These are phyloP conservation scores for Galeopsis tetrahit DNA, from an alignment of 257 asterid genomes.

Conservation along the genomic window DNA sequence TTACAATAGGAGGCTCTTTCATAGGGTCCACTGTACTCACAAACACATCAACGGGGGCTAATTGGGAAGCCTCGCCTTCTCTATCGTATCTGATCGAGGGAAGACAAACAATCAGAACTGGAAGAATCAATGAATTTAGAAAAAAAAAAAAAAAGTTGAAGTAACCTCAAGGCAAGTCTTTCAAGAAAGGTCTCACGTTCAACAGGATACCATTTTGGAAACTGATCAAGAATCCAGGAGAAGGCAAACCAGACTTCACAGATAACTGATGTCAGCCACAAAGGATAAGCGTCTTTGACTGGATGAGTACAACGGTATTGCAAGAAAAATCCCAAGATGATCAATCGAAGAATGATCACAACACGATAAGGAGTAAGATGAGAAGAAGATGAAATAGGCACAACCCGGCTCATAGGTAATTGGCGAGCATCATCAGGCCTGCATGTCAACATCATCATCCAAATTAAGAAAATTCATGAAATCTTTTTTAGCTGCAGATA, in stretches of 20 bases:
- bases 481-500: too few relatives aligned
- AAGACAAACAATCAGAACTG: constrained; percentile 9
- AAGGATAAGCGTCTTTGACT: constrained; percentile 72
- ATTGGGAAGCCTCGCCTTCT: constrained; percentile 74
- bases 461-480: neutral
- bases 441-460: constrained; percentile 34
- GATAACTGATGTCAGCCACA: constrained; percentile 78
- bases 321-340: constrained; percentile 68
- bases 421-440: constrained; percentile 72
- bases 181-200: constrained; percentile 74
- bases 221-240: constrained; percentile 76
- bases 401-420: constrained; percentile 68
- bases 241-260: constrained; percentile 82
- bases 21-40: constrained; percentile 84
- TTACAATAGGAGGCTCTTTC: constrained; percentile 76
- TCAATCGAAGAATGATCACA: constrained; percentile 65
- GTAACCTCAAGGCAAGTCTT: constrained; percentile 68
- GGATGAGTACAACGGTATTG: constrained; percentile 76
- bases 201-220: constrained; percentile 70
- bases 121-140: neutral
- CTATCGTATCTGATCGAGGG: constrained; percentile 60
- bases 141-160: neutral
- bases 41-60: constrained; percentile 66
- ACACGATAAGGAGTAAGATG: constrained; percentile 72
- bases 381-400: constrained; percentile 59